Conservation (phyloP, 805 yeast genomes). For the Wickerhamiella spandovensis region DNA sequence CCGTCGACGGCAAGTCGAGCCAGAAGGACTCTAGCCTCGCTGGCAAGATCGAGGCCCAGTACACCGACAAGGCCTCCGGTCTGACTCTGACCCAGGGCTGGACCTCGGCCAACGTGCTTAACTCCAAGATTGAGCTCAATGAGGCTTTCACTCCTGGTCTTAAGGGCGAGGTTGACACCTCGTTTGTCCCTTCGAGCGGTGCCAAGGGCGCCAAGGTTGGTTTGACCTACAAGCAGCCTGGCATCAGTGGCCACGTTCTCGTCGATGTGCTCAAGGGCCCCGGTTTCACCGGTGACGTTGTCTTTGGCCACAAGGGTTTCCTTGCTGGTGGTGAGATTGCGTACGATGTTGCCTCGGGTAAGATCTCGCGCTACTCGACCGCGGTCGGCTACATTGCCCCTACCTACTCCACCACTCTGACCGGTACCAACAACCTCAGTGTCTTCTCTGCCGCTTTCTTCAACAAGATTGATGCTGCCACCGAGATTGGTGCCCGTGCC, state of each 20-base stretch:
- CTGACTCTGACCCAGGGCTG: conserved; percentile 93
- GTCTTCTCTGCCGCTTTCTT: conserved; percentile 90
- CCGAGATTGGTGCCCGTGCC: conserved; percentile 97
- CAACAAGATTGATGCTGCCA: conserved; percentile 83
- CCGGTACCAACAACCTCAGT: conserved; percentile 74
- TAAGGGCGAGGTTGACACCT: conserved; percentile 81
- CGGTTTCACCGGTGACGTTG: conserved; percentile 84
- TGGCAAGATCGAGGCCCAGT: conserved; percentile 83
- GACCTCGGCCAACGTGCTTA: conserved; percentile 85
- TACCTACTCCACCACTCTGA: conserved; percentile 71
- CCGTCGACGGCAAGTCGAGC: conserved; percentile 80
- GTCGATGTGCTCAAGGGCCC: conserved; percentile 94
- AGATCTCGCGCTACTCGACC: conserved; percentile 85
- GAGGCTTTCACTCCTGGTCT: conserved; percentile 91
- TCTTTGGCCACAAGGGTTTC: conserved; percentile 92
- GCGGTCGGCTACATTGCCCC: conserved; percentile 89
- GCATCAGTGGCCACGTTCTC: conserved; percentile 86
- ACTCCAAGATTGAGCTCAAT: conserved; percentile 84
- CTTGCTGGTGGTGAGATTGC: conserved; percentile 95
- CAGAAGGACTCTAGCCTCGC: conserved; percentile 69
- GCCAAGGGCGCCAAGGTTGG: conserved; percentile 80
- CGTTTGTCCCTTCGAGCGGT: conserved; percentile 68
- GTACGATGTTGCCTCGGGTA: conserved; percentile 86
- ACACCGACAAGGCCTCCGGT: conserved; percentile 84
- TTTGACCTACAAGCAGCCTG: conserved; percentile 82